These are phyloP conservation scores for Blastocystis sp. DNA, from an alignment of 352 stramenopile genomes.

Conservation along the genomic window DNA sequence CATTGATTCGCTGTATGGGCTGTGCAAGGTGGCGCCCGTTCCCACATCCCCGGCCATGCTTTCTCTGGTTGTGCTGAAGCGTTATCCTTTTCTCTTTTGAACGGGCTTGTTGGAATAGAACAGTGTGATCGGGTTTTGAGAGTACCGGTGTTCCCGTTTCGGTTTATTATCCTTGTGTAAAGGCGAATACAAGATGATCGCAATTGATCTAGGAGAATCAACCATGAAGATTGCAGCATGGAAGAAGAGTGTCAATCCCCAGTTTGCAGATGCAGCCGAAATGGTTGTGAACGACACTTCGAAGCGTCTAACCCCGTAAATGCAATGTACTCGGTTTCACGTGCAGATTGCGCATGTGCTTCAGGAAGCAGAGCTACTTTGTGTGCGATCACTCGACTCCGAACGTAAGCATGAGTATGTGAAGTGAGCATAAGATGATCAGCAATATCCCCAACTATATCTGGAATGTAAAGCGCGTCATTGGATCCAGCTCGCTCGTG, in stretches of 20 bases:
- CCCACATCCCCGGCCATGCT: too few species aligned
- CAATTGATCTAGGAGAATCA: slow-evolving; percentile 35
- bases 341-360: slow-evolving; percentile 21
- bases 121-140: background rate
- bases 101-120: background rate
- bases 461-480: slow-evolving; percentile 23
- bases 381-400: slow-evolving; percentile 32
- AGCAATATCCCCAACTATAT: slow-evolving; percentile 28
- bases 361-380: background rate
- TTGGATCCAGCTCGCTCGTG: slow-evolving; percentile 38
- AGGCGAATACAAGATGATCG: background rate
- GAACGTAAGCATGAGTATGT: background rate
- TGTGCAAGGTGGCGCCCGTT: background rate
- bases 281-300: slow-evolving; percentile 33
- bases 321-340: background rate
- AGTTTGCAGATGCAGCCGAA: background rate
- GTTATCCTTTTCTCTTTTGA: background rate
- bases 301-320: background rate
- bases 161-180: background rate
- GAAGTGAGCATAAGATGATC: background rate
- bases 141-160: background rate
- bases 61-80: background rate
- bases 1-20: slow-evolving; percentile 6
- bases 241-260: background rate
- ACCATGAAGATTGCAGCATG: slow-evolving; percentile 9